Conservation (phyloP, 768 basidiomycete genomes). For the Termitomyces titanicus region DNA sequence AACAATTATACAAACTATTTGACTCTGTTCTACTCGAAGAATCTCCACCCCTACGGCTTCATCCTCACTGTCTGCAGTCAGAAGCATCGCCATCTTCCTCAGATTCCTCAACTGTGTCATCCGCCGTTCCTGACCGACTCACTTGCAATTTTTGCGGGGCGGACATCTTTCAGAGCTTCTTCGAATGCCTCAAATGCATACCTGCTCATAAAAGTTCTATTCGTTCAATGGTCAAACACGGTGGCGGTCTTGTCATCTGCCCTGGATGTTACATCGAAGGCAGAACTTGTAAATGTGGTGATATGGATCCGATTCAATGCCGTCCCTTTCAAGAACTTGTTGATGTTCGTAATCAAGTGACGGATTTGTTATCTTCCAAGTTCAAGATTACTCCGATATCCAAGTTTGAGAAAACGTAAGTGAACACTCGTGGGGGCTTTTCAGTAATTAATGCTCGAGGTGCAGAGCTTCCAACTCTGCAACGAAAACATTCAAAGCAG, state of each 20-base stretch:
- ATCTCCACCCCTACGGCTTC: constrained; percentile 24
- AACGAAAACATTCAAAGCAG: constrained; percentile 25
- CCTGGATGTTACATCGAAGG: constrained; percentile 76
- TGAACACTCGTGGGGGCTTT: neutral
- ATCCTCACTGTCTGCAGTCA: constrained; percentile 16
- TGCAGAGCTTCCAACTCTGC: neutral
- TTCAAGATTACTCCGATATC: neutral
- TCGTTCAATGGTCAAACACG: constrained; percentile 15
- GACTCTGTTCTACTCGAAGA: constrained; percentile 53
- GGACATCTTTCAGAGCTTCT: constrained; percentile 81
- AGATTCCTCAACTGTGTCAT: neutral
- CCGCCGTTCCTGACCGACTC: constrained; percentile 25
- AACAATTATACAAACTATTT: constrained; percentile 40
- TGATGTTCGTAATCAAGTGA: constrained; percentile 31
- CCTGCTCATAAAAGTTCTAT: constrained; percentile 3
- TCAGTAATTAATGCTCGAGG: neutral
- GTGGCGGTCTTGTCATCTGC: constrained; percentile 55
- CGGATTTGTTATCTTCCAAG: constrained; percentile 12
- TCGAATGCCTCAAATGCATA: constrained; percentile 59
- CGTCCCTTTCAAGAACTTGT: constrained; percentile 47
- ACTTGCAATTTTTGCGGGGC: constrained; percentile 78
- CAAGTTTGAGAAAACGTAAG: neutral
- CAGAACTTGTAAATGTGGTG: constrained; percentile 59
- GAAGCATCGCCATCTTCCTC: neutral
- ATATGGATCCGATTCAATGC: constrained; percentile 61